Evolutionary conservation across 2,329 filamentous ascomycete genomes (phyloP).

Genomic region (Ambrosiella xylebori): DNA sequence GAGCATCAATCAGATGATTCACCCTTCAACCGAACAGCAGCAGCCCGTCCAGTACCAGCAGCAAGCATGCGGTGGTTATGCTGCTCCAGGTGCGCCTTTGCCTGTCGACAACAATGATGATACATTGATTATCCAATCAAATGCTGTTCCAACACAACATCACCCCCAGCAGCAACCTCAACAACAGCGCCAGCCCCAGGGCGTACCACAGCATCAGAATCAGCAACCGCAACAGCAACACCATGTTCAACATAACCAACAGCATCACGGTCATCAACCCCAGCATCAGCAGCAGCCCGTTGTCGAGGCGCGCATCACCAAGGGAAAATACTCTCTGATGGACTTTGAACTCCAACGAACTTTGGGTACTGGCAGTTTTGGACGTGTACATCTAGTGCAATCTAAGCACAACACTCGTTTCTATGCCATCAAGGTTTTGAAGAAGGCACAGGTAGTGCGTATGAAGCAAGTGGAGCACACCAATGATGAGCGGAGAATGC

Average conservation of each 20-base stretch:
- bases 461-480: conserved; percentile 99
- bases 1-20: conserved; percentile 19
- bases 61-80: conserved; percentile 23
- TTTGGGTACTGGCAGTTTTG: conserved; percentile 90
- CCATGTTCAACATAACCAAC: conserved; percentile 2
- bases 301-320: conserved; percentile 49
- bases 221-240: conserved; percentile 8
- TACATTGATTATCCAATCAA: conserved; percentile 16
- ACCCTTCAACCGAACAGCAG: conserved; percentile 13
- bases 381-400: conserved; percentile 87
- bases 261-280: conserved; percentile 12
- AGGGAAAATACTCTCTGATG: conserved; percentile 86
- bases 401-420: conserved; percentile 96
- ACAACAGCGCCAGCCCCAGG: conserved; percentile 17
- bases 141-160: conserved; percentile 20
- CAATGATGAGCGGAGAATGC: conserved; percentile 91
- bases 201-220: conserved; percentile 35
- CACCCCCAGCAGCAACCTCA: conserved; percentile 44
- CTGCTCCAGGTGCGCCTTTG: conserved; percentile 15
- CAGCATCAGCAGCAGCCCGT: conserved; percentile 17
- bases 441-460: conserved; percentile 96
- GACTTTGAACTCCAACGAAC: conserved; percentile 88
- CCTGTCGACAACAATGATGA: conserved; percentile 13
- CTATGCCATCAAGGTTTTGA: conserved; percentile 96
- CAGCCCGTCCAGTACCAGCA: conserved; percentile 15